Base-by-base conservation (phyloP, 768 basidiomycete species). In the Hericium alpestre region DNA sequence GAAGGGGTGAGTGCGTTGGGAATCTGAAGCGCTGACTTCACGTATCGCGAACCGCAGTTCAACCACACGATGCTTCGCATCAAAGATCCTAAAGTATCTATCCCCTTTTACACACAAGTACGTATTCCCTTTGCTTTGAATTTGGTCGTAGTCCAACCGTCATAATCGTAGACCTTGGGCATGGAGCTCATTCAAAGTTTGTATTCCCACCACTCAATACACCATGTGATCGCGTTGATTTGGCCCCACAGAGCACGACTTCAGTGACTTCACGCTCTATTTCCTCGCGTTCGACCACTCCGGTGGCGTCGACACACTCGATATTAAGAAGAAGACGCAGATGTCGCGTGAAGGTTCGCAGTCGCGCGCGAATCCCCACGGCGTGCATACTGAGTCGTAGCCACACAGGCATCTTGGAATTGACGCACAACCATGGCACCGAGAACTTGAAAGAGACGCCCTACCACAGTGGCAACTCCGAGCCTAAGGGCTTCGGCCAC, bases 11-110 rank as follows among this genome's bases (percentile, higher is more conserved):
- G 16, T 12, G 40, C 23, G 5, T n/a, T 27, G 15, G 20, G 43
- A 46, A 16, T 46, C 20, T 25, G 16, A 50, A 25, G 27, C 11
- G 49, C 49, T 50, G 9, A 32, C 16, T 16, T 16, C 20, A 20
- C 43, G 5, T 46, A 46, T 20, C 43, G 20, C 20, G 49, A 50
- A 15, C 37, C n/a, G 39, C 59, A 88, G 86, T 83, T 87, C 72
- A 90, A 91, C 67, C 90, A 93, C 70, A 89, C 87, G 18, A 92
- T 91, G 91, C 69, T 93, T 64, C 81, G 93, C 63, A 77, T 95
- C 68, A 93, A 86, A 74, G 91, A 95, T 67, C 86, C 92, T 8
- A 83, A 91, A 62, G 76, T 72, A 48, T 93, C 91, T 16, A 67
- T 95, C 59, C 73, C 77, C 20, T 97, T 93, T 71, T 95, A 95